Base-by-base conservation (phyloP, 495 filamentous ascomycete species). In the Hypoxylon subgilvum region DNA sequence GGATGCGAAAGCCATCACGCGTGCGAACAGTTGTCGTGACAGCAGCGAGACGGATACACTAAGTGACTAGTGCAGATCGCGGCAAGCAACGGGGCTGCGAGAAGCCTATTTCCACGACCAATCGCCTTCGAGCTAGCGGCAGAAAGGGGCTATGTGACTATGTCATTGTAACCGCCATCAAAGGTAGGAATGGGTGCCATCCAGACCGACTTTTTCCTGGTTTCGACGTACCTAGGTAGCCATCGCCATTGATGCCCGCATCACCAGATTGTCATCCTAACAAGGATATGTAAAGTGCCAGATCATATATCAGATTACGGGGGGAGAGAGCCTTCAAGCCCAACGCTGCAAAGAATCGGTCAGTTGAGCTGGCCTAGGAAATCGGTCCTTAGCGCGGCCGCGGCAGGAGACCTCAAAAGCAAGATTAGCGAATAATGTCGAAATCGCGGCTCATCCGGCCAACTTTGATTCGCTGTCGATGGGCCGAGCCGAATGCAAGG, bases 341-440 rank as follows among this genome's bases (percentile, higher is more conserved):
- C 49, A 63, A 63, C 49, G 54, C 48, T 52, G 59, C 59, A 63
- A 27, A 58, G 60, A 57, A 54, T 63, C 53, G 53, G 53, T 63
- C 53, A 63, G 48, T 54, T 58, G 61, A 50, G 48, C 42, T 50
- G 48, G 48, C 44, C 50, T 27, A 28, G 57, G 44, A 54, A 61
- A 63, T 31, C 43, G 52, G 21, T 27, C 35, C 48, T 50, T 63
- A 57, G 61, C 53, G 53, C 50, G 54, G 43, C 49, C 43, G 22
- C 61, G 48, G 41, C 38, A 46, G 53, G 36, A 45, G 23, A 53
- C 28, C 46, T 47, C 17, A 4, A 53, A n/a, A 44, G 61, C 16
- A 42, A 57, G 53, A 57, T 58, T 63, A 54, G 54, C 61, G 61
- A 63, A 63, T 63, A 35, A 23, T 12, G 30, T 49, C 47, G 35